Evolutionary conservation across 768 basidiomycete genomes (phyloP).

Genomic region (Termitomyces sp.): DNA sequence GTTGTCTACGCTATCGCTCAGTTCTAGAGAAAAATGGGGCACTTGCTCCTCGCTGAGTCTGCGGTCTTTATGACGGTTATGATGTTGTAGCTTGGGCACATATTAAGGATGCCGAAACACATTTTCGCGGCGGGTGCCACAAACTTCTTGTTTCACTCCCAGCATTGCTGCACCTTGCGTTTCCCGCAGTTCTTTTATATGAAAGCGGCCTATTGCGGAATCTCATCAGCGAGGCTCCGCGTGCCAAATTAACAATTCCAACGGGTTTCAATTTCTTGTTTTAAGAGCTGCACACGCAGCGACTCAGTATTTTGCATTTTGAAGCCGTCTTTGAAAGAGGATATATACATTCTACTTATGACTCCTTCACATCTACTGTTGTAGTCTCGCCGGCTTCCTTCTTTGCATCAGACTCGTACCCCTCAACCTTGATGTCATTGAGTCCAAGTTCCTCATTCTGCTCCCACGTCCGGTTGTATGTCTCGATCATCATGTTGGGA

Average conservation of each 20-base stretch:
- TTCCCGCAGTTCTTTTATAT: not conserved
- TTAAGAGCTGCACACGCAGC: too few species aligned
- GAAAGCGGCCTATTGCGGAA: too few species aligned
- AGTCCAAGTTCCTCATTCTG: conserved; percentile 95
- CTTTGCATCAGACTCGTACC: conserved; percentile 43
- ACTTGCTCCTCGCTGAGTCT: not conserved
- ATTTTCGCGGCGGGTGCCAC: not conserved
- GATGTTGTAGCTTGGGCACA: not conserved
- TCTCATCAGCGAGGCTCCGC: too few species aligned
- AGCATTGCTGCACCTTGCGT: not conserved
- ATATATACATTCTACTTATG: not conserved
- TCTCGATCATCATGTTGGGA: conserved; percentile 83
- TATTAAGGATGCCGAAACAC: not conserved
- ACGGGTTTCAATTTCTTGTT: too few species aligned
- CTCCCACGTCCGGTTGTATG: conserved; percentile 79
- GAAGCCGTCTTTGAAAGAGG: too few species aligned
- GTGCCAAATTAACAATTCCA: too few species aligned
- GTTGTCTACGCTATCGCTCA: not conserved
- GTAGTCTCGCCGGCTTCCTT: not conserved
- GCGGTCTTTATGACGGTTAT: not conserved
- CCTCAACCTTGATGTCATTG: conserved; percentile 84
- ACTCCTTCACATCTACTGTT: not conserved
- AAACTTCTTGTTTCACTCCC: not conserved
- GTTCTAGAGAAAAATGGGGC: not conserved
- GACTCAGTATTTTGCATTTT: too few species aligned